phyloP scores from a whole-genome alignment of 331 rosid genomes.

The Pyracantha coccinea region DNA sequence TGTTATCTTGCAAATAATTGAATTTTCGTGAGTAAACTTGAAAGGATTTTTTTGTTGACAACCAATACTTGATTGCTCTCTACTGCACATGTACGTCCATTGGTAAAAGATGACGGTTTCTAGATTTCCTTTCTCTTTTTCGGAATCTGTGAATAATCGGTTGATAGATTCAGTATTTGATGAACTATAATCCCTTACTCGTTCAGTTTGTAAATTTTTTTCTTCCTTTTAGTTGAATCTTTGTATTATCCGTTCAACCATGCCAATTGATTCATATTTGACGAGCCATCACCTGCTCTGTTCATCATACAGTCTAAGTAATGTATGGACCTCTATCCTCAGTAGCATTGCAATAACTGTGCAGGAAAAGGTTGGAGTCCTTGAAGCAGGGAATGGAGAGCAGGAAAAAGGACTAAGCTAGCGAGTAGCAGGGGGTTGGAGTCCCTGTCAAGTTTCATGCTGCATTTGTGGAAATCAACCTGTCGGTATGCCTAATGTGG shows the following conservation, averaged over 20 bases:
- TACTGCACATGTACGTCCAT: neutral
- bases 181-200: neutral
- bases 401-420: conserved; percentile 22
- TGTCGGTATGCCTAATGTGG: neutral
- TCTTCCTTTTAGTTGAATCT: neutral
- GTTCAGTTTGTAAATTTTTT: neutral
- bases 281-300: neutral
- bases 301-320: neutral
- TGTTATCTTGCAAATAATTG: conserved; percentile 14
- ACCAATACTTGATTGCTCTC: neutral
- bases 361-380: conserved; percentile 72
- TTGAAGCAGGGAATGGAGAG: conserved; percentile 66
- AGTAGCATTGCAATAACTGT: neutral
- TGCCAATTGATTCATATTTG: neutral
- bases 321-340: neutral
- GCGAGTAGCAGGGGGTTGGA: too few relatives aligned
- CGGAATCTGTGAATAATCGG: neutral
- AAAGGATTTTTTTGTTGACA: neutral
- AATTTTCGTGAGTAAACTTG: conserved; percentile 6
- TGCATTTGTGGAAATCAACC: neutral
- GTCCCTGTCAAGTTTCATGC: conserved; percentile 8
- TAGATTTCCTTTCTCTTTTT: neutral
- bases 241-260: neutral
- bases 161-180: neutral
- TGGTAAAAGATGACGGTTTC: neutral